These are phyloP conservation scores for Schizochytrium sp. DNA, from an alignment of 108 stramenopile genomes.

Conservation along the genomic window DNA sequence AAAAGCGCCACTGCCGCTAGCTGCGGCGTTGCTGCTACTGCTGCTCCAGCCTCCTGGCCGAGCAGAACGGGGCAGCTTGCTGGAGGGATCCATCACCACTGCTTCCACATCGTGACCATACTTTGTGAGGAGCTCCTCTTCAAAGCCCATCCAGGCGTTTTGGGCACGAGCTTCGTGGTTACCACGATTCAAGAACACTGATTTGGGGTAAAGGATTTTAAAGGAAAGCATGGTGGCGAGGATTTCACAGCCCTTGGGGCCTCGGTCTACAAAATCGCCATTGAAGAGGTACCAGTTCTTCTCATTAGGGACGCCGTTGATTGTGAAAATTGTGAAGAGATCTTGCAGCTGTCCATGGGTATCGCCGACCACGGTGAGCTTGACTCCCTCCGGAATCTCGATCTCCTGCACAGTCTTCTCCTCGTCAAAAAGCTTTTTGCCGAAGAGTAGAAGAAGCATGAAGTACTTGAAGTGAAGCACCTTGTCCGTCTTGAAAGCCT, in stretches of 20 bases:
- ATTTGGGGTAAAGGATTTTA: conserved; percentile 70
- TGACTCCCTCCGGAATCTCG: conserved; percentile 59
- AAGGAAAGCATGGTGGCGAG: conserved; percentile 73
- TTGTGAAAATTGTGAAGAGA: conserved; percentile 76
- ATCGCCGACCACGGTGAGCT: conserved; percentile 71
- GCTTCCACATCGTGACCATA: conserved; percentile 64
- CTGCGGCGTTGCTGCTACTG: background rate
- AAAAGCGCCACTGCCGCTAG: background rate
- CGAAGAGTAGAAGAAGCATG: conserved; percentile 63
- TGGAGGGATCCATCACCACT: conserved; percentile 41
- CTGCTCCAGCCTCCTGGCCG: background rate
- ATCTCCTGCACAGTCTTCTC: conserved; percentile 70
- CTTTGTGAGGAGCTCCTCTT: conserved; percentile 77
- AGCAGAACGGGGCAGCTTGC: background rate
- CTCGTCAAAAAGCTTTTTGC: conserved; percentile 61
- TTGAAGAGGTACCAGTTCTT: conserved; percentile 78
- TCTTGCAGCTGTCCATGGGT: conserved; percentile 80
- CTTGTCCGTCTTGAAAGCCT: conserved; percentile 70
- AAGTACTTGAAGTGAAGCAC: conserved; percentile 72
- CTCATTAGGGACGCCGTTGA: conserved; percentile 72
- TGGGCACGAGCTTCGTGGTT: conserved; percentile 79
- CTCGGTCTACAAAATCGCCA: conserved; percentile 81
- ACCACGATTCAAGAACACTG: conserved; percentile 75
- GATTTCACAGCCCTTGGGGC: conserved; percentile 73
- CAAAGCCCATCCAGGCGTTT: conserved; percentile 77